Percentiles rank a stretch among this genome's conserved stretches.
Conservation (phyloP, 73 alveolate genomes). For the Paramecium sexaurelia region DNA sequence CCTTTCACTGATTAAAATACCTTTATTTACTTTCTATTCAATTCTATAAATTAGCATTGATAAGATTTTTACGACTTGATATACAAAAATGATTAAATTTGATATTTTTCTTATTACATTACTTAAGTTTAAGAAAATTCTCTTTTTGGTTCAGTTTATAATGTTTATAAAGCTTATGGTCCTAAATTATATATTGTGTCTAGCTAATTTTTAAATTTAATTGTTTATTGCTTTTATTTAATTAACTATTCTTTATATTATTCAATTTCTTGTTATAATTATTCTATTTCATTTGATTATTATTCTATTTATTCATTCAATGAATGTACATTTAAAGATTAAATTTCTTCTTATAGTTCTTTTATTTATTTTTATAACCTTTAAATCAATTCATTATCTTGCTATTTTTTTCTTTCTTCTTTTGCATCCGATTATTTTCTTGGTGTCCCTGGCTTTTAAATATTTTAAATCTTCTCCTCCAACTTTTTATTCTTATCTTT, state of each 20-base stretch:
- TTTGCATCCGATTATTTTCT: slow-evolving; percentile 1
- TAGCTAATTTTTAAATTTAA: neutral
- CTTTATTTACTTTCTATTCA: slow-evolving; percentile 29
- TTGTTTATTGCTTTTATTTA: neutral
- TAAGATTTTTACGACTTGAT: neutral
- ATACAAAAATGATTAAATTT: neutral
- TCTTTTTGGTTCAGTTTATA: neutral
- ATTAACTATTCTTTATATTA: neutral
- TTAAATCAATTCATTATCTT: neutral
- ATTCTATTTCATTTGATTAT: neutral
- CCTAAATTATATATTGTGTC: slow-evolving; percentile 42
- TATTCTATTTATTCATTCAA: slow-evolving; percentile 12
- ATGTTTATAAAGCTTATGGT: neutral
- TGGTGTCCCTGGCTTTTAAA: neutral
- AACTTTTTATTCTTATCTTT: neutral
- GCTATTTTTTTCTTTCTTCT: neutral
- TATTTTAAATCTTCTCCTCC: neutral
- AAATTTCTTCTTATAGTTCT: neutral
- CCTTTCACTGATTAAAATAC: neutral
- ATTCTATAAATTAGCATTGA: neutral
- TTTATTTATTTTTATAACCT: neutral
- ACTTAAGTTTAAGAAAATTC: neutral
- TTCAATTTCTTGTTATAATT: neutral
- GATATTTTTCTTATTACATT: neutral
- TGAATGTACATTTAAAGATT: neutral